Conservation (phyloP, 106 monocot genomes). For the Chionographis japonica region DNA sequence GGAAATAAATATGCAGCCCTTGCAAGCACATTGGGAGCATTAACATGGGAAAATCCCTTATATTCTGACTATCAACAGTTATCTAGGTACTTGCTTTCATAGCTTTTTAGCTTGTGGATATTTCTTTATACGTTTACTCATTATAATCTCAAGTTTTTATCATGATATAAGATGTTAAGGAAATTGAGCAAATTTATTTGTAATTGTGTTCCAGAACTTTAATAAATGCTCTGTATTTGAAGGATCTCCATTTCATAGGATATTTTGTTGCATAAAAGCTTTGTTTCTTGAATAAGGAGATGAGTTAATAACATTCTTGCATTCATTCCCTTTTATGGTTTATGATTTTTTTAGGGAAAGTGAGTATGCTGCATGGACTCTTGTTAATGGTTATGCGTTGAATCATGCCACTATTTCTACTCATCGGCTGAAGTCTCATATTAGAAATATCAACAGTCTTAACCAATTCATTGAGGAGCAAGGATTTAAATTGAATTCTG, state of each 20-base stretch:
- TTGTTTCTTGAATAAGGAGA: too few relatives aligned
- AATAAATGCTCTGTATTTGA: too few relatives aligned
- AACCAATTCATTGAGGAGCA: conserved; percentile 81
- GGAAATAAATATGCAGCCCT: conserved; percentile 76
- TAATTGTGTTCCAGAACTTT: too few relatives aligned
- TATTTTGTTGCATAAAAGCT: too few relatives aligned
- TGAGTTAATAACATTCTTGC: too few relatives aligned
- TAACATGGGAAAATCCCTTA: conserved; percentile 85
- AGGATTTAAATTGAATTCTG: conserved; percentile 93
- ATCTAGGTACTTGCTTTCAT: conserved; percentile 42
- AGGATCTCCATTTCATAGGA: too few relatives aligned
- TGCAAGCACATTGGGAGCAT: conserved; percentile 80
- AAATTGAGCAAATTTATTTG: too few relatives aligned
- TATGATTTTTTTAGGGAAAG: conserved; percentile 66
- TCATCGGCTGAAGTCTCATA: conserved; percentile 75
- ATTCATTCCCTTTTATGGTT: background rate
- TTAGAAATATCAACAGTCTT: conserved; percentile 65
- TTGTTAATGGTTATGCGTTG: conserved; percentile 96
- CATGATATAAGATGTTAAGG: too few relatives aligned
- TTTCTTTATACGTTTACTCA: conserved; percentile 1
- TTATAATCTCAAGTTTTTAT: background rate
- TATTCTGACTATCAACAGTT: conserved; percentile 80
- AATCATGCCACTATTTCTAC: conserved; percentile 97
- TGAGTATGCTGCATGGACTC: conserved; percentile 99
- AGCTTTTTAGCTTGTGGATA: background rate